Evolutionary conservation across 164 flowering plant species (phyloP), one percentile per base, ranked within the genome.

Genomic region (Annona cherimola): DNA sequence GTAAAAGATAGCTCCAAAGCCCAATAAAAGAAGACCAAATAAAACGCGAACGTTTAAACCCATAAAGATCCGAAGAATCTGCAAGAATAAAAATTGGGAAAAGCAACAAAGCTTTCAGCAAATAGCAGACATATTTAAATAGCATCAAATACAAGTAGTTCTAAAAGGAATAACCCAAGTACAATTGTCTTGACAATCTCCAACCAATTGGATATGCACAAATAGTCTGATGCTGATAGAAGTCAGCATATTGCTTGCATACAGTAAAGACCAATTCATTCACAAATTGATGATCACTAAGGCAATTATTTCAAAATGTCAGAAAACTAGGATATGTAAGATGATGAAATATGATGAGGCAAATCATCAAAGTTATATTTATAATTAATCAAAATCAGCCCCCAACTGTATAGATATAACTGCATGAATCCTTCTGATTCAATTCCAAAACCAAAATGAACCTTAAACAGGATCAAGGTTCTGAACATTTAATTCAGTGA

Each of bases 31-130:
- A 70, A 95, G 84, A 41, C 81, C 67, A 71, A 88, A 70, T 67
- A 93, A 86, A 70, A 91, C 88, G 54, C 98, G 97, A 66, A 77
- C 76, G 79, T 95, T 86, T 65, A 91, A 74, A 78, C 96, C 84
- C 91, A 82, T 82, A 63, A 92, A 66, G 70, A 95, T 74, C 42
- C 89, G 90, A 74, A 90, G 78, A 14, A 91, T 81, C 99, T 95
- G 93, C 84, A 84, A 3, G 79, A 74, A 71, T 9, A 39, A 65
- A 9, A 7, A 11, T 54, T 7, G 59, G 63, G 63, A 7, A 42
- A 78, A 66, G 42, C 68, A 68, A 20, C 61, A 45, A 42, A 44
- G 20, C 57, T 16, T n/a, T 41, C 45, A 14, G 18, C 8, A 46
- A 69, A 40, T 41, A 55, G 63, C 71, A 20, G 44, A 35, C 68